phyloP scores from a whole-genome alignment of 164 flowering plant species.

The Litsea cubeba region DNA sequence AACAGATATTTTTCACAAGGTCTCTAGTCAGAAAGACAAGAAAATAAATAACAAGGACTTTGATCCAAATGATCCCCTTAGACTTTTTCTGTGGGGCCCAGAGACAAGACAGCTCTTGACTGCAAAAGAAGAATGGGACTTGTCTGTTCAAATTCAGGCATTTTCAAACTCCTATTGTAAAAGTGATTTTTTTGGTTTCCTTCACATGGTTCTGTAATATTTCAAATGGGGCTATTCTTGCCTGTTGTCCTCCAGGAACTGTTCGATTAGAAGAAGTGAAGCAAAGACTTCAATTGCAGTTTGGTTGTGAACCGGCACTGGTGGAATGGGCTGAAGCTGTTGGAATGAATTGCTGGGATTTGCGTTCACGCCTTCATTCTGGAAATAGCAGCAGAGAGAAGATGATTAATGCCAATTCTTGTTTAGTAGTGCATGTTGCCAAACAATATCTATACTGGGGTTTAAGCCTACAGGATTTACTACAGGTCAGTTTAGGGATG shows the following conservation, averaged over 20 bases:
- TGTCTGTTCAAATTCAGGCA: constrained; percentile 65
- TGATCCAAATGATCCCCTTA: constrained; percentile 63
- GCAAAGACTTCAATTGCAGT: constrained; percentile 53
- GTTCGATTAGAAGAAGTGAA: constrained; percentile 59
- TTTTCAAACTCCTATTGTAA: constrained; percentile 5
- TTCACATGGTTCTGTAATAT: background rate
- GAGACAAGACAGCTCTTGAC: constrained; percentile 68
- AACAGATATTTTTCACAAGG: constrained; percentile 22
- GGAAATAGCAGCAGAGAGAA: constrained; percentile 65
- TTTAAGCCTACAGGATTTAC: constrained; percentile 65
- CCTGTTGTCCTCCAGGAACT: constrained; percentile 41
- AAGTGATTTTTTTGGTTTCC: no score
- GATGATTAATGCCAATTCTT: constrained; percentile 68
- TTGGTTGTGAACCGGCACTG: constrained; percentile 73
- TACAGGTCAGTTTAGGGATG: constrained; percentile 53
- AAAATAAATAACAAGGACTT: constrained; percentile 24
- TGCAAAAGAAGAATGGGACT: constrained; percentile 54
- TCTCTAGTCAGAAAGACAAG: constrained; percentile 13
- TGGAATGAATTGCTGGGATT: constrained; percentile 50
- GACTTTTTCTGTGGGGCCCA: constrained; percentile 53
- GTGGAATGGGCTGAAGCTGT: constrained; percentile 82
- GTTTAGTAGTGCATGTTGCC: constrained; percentile 89
- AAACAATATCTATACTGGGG: constrained; percentile 78
- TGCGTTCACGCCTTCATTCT: constrained; percentile 46
- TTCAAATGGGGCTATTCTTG: constrained; percentile 7